Base-by-base conservation (phyloP, 1,139 yeast genomes). In the Pichia sp. region DNA sequence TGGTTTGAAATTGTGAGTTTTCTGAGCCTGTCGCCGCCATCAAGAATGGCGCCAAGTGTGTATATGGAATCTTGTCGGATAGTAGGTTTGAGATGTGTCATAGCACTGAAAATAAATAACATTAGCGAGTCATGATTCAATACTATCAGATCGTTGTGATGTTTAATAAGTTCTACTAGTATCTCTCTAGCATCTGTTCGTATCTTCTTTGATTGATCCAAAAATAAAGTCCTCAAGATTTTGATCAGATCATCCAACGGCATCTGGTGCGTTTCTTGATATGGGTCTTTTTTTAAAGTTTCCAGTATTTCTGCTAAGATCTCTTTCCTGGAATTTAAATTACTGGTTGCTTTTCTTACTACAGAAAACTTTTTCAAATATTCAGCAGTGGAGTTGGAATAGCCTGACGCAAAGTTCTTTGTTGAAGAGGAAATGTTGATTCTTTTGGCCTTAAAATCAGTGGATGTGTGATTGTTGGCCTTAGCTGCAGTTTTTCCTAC, bases 1-100 rank as follows among this genome's bases (percentile, higher is more conserved):
- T 57, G 48, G 41, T 57, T 57, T 3, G 49, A 22, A 25, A 82
- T 77, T n/a, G 84, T 66, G 2, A 82, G 70, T 28, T 73, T 75
- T 7, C 51, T 21, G 74, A 76, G 52, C 70, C 74, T 61, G 58
- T 52, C 55, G 55, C 52, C 54, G 31, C 53, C 55, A 41, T 74
- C 74, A 21, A 88, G 66, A 49, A 88, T 64, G 4, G 83, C 72
- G 36, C 73, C 72, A 36, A 90, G 70, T 59, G 83, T 85, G 53
- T 75, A 76, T 0, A 93, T 79, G 4, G 95, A 80, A 58, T 84
- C 86, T 49, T 80, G 79, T 46, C 95, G 78, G 40, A 90, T 81
- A 8, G 81, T 82, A 0, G 91, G 84, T 39, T 78, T 79, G 44
- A 93, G 85, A 65, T 93, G 97, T 18, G 98, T 87, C 98, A 93